Evolutionary conservation across 768 basidiomycete species (phyloP).

Genomic region (Cubamyces sp.): DNA sequence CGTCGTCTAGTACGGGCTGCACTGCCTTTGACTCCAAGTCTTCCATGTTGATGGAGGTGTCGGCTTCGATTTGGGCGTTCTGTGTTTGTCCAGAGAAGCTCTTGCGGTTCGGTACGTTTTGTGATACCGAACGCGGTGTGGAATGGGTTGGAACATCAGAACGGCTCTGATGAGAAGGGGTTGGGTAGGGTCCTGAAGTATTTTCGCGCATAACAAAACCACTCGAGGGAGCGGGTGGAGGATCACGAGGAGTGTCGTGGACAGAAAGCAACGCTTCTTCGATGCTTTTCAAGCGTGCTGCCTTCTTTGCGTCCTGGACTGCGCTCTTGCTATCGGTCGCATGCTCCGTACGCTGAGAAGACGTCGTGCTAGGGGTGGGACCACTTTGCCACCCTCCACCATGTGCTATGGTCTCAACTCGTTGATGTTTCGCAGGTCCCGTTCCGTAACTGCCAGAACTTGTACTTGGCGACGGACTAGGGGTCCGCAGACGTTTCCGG

Average conservation of each 20-base stretch:
- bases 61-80: slow-evolving; percentile 13
- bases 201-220: slow-evolving; percentile 1
- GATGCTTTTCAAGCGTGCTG: slow-evolving; percentile 18
- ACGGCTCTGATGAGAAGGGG: not conserved
- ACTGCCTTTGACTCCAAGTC: slow-evolving; percentile 19
- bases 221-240: slow-evolving; percentile 5
- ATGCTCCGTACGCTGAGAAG: slow-evolving; percentile 3
- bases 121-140: slow-evolving; percentile 19
- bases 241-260: slow-evolving; percentile 10
- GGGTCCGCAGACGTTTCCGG: slow-evolving; percentile 13
- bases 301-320: not conserved
- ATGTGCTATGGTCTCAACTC: not conserved
- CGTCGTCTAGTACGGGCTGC: slow-evolving; percentile 16
- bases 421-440: slow-evolving; percentile 3
- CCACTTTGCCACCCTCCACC: not conserved
- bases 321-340: slow-evolving; percentile 4
- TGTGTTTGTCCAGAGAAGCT: slow-evolving; percentile 2
- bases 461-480: not conserved
- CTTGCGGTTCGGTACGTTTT: slow-evolving; percentile 2
- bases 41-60: slow-evolving; percentile 15
- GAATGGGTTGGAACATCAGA: slow-evolving; percentile 14
- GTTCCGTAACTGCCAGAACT: not conserved
- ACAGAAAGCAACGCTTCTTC: slow-evolving; percentile 12
- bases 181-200: not conserved
- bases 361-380: slow-evolving; percentile 6